Conservation (phyloP, 495 filamentous ascomycete species). For the Hypoxylon perforatum region DNA sequence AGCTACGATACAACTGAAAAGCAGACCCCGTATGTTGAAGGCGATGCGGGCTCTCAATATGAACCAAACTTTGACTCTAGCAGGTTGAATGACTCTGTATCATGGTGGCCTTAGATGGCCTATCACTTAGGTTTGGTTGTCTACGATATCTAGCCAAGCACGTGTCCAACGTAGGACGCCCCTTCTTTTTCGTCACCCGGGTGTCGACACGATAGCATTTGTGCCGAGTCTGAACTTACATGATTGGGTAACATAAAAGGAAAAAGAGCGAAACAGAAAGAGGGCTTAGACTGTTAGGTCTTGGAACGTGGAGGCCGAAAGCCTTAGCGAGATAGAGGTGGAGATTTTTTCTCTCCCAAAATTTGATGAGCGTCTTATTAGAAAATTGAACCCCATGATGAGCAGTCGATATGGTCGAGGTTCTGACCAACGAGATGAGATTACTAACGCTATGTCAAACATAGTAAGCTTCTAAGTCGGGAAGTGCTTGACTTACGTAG, state of each 20-base stretch:
- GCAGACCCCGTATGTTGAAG: conserved; percentile 22
- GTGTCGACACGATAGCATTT: conserved; percentile 31
- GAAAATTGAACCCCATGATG: background rate
- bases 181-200: conserved; percentile 39
- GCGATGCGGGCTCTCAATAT: conserved; percentile 21
- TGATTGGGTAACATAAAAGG: conserved; percentile 24
- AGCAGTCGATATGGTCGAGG: conserved; percentile 6
- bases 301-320: conserved; percentile 35
- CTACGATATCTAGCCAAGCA: conserved; percentile 41
- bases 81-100: conserved; percentile 28
- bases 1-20: conserved; percentile 22
- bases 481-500: background rate
- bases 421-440: conserved; percentile 2
- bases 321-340: conserved; percentile 25
- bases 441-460: conserved; percentile 5
- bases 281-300: conserved; percentile 22
- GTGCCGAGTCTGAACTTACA: conserved; percentile 34
- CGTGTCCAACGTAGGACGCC: conserved; percentile 32
- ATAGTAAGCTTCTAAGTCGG: conserved; percentile 9
- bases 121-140: conserved; percentile 16
- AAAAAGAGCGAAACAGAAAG: background rate
- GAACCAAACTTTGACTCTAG: conserved; percentile 20
- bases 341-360: conserved; percentile 20
- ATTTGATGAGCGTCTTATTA: conserved; percentile 3
- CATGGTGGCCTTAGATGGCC: conserved; percentile 23